Conservation (phyloP, 2,329 filamentous ascomycete species). For the Samsoniella hepiali region DNA sequence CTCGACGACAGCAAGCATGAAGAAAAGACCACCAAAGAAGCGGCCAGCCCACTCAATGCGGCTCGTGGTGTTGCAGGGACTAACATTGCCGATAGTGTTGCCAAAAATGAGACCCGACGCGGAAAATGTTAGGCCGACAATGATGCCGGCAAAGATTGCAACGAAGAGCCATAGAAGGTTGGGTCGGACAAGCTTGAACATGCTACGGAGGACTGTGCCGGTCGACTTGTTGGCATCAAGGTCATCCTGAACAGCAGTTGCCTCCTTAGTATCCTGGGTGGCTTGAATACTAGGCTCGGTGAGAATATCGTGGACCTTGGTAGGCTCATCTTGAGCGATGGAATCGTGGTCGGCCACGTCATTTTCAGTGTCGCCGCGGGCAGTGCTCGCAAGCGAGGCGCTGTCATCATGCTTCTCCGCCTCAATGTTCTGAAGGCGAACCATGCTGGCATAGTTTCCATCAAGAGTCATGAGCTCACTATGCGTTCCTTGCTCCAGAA, state of each 20-base stretch:
- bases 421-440: conserved; percentile 42
- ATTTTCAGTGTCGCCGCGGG: conserved; percentile 41
- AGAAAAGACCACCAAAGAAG: conserved; percentile 57
- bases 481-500: conserved; percentile 63
- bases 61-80: conserved; percentile 42
- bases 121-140: conserved; percentile 54
- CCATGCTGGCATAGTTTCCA: conserved; percentile 51
- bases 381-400: conserved; percentile 31
- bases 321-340: conserved; percentile 30
- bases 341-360: conserved; percentile 37
- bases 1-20: conserved; percentile 47
- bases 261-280: conserved; percentile 32
- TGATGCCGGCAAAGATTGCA: conserved; percentile 42
- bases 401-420: conserved; percentile 29
- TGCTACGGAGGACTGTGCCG: conserved; percentile 37
- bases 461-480: conserved; percentile 53
- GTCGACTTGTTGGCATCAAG: conserved; percentile 40
- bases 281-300: conserved; percentile 33
- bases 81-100: conserved; percentile 41
- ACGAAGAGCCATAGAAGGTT: conserved; percentile 38
- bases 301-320: conserved; percentile 39
- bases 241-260: conserved; percentile 27
- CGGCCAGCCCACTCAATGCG: conserved; percentile 37
- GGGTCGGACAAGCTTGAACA: conserved; percentile 38
- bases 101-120: conserved; percentile 52